These are phyloP conservation scores for Gremmenia infestans DNA, from an alignment of 2,329 filamentous ascomycete species.

Conservation along the genomic window DNA sequence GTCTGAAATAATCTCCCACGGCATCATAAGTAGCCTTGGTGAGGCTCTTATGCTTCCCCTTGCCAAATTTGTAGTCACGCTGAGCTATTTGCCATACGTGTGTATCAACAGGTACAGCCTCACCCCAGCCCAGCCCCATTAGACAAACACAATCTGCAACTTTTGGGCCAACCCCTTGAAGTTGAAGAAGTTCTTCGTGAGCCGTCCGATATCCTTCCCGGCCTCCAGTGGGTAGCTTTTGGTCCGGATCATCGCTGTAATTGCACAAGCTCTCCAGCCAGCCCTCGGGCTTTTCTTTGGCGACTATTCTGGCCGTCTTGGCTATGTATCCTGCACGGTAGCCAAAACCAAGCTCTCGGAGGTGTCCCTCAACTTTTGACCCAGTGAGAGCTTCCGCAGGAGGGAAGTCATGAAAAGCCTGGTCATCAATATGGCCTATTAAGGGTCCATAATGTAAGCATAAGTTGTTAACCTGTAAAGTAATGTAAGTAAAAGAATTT, in stretches of 20 bases:
- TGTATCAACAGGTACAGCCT: slow-evolving; percentile 93
- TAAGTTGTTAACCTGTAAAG: slow-evolving; percentile 68
- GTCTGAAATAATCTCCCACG: slow-evolving; percentile 83
- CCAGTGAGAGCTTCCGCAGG: slow-evolving; percentile 66
- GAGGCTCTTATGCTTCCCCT: slow-evolving; percentile 75
- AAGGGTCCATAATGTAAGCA: slow-evolving; percentile 79
- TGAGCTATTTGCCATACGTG: slow-evolving; percentile 99
- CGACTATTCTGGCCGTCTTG: slow-evolving; percentile 73
- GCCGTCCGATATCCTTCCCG: slow-evolving; percentile 65
- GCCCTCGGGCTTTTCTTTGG: slow-evolving; percentile 56
- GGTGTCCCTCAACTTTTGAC: slow-evolving; percentile 69
- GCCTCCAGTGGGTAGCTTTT: slow-evolving; percentile 44
- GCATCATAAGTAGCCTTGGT: slow-evolving; percentile 87
- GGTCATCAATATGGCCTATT: slow-evolving; percentile 64
- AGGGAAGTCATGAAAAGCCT: slow-evolving; percentile 84
- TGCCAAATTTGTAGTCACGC: slow-evolving; percentile 89
- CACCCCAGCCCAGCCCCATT: slow-evolving; percentile 94
- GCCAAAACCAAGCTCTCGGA: slow-evolving; percentile 84
- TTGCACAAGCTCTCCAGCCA: slow-evolving; percentile 82
- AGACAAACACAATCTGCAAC: slow-evolving; percentile 95
- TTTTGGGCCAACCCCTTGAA: slow-evolving; percentile 92
- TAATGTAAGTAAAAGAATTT: neutral
- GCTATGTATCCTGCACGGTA: slow-evolving; percentile 92
- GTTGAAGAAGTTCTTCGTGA: slow-evolving; percentile 70
- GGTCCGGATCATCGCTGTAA: slow-evolving; percentile 59